These are phyloP conservation scores for Dendrobium catenatum DNA, from an alignment of 106 monocot species.

Conservation along the genomic window DNA sequence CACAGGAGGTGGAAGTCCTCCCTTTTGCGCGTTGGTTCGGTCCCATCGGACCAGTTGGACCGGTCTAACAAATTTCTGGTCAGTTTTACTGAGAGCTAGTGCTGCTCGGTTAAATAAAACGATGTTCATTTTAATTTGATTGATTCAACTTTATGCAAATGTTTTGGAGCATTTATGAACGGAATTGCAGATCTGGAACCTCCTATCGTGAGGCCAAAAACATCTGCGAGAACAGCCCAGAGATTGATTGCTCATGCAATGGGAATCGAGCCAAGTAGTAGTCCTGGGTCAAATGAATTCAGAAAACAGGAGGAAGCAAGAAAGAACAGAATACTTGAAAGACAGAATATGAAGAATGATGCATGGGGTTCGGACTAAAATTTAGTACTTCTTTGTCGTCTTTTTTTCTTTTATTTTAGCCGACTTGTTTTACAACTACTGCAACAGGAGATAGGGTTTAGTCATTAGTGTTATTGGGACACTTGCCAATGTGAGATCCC, in stretches of 20 bases:
- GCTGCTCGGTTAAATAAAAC: too few species aligned
- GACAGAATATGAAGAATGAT: conserved; percentile 58
- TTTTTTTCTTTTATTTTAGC: too few species aligned
- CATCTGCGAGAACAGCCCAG: conserved; percentile 71
- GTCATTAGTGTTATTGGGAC: too few species aligned
- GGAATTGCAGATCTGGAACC: conserved; percentile 67
- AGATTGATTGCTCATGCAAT: conserved; percentile 84
- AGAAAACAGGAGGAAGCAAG: conserved; percentile 71
- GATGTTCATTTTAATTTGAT: too few species aligned
- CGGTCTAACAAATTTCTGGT: background rate
- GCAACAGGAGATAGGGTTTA: too few species aligned
- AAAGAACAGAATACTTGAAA: conserved; percentile 50
- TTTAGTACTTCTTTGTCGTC: too few species aligned
- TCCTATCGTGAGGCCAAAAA: conserved; percentile 74
- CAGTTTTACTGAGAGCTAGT: background rate
- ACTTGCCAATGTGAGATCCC: too few species aligned
- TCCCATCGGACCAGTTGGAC: too few species aligned
- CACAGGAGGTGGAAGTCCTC: too few species aligned
- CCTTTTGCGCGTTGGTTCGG: too few species aligned
- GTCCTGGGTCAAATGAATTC: conserved; percentile 44
- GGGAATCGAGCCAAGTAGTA: conserved; percentile 45
- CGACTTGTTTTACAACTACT: too few species aligned
- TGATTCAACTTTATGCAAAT: too few species aligned
- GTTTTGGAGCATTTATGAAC: background rate
- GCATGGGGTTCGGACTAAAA: conserved; percentile 75